Base-by-base conservation (phyloP, 2,329 filamentous ascomycete genomes). In the Xylaria hypoxylon region DNA sequence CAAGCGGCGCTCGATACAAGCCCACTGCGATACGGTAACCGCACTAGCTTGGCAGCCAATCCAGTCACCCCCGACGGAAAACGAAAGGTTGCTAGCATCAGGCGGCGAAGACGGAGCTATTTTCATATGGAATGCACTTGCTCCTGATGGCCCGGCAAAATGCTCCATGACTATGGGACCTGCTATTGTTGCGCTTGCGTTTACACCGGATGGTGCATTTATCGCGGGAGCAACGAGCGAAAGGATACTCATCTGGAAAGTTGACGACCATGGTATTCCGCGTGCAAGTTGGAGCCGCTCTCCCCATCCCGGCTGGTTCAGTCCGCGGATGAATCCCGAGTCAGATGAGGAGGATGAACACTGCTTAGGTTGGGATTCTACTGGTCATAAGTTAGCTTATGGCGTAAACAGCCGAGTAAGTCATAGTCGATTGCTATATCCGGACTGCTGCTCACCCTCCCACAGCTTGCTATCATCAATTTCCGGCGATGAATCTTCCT, bases 41-140 rank as follows among this genome's bases (percentile, higher is more conserved):
- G 82, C 84, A 3, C 79, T 90, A 68, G 80, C 83, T 65, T 90
- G 88, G 87, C 88, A 90, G 71, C 88, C 88, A 11, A 69, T 86
- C 19, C 80, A 83, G 62, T 72, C 76, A 15, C 75, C 76, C 1
- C 62, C 72, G 0, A 61, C 73, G 3, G 79, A 83, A 6, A 83
- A 84, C 56, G 86, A 89, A 68, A 81, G 88, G 26, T 78, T 90
- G 3, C 82, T 89, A 62, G 88, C 88, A 7, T 87, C 87, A 1
- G 87, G 87, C 26, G 85, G 86, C 2, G 87, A 90, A 67, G 88
- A 90, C 70, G 87, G 87, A 26, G 85, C 85, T 11, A 88, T 90
- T 55, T 80, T 85, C 51, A 85, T 90, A 28, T 90, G 87, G 86
- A 89, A 90, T 70, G 86, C 84, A 2, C 81, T 85, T 53, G 81